These are phyloP conservation scores for Aspergillus spinulosporus DNA, from an alignment of 2,329 filamentous ascomycete species.

Conservation along the genomic window DNA sequence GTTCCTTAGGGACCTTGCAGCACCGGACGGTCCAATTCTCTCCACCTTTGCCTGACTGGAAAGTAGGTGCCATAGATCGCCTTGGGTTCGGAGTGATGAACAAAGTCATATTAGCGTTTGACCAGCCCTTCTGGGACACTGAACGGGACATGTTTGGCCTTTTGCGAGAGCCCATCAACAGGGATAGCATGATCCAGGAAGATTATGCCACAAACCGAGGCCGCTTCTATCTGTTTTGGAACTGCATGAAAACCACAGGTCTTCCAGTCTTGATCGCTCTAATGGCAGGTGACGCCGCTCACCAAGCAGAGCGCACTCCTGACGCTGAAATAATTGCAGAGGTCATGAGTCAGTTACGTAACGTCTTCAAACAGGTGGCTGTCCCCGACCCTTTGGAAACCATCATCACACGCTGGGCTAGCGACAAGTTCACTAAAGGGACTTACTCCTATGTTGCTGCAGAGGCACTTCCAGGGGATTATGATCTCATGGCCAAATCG, in stretches of 20 bases:
- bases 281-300: conserved; percentile 93
- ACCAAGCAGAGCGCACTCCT: conserved; percentile 75
- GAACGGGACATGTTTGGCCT: conserved; percentile 92
- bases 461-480: conserved; percentile 79
- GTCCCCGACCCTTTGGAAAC: conserved; percentile 81
- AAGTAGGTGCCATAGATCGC: conserved; percentile 73
- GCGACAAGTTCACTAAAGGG: conserved; percentile 85
- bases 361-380: conserved; percentile 64
- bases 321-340: conserved; percentile 77
- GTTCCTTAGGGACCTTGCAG: conserved; percentile 89
- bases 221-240: conserved; percentile 98
- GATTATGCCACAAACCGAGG: conserved; percentile 79
- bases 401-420: conserved; percentile 88
- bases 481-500: conserved; percentile 82
- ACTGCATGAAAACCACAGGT: conserved; percentile 85
- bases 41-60: conserved; percentile 87
- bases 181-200: conserved; percentile 71
- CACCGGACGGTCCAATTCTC: conserved; percentile 76
- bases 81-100: conserved; percentile 93
- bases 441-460: conserved; percentile 94
- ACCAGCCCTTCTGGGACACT: conserved; percentile 86
- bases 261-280: conserved; percentile 84
- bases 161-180: conserved; percentile 69
- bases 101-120: conserved; percentile 90
- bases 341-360: conserved; percentile 74